Base-by-base conservation (phyloP, 169 alveolate genomes). In the Plasmodium blacklocki region DNA sequence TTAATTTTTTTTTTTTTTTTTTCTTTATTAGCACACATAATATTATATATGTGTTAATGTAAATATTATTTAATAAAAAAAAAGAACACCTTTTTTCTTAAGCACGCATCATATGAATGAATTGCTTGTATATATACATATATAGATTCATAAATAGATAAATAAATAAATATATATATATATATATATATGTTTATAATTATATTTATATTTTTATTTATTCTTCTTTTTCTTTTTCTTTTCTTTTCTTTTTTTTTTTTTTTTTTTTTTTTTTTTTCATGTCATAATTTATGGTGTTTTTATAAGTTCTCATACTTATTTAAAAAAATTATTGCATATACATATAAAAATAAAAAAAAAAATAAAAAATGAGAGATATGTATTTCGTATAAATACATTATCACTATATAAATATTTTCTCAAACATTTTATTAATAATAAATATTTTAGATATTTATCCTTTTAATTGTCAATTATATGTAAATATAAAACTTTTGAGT, bases 401-500 rank as follows among this genome's bases (percentile, higher is more conserved):
- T 39, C 47, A 60, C 45, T 8, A 15, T 5, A 52, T 14, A 74
- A 74, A 11, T 74, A 54, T 74, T 62, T 74, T 59, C 18, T 6
- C 74, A 60, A 32, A 50, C 63, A 74, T 15, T 62, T 49, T 67
- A 67, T 67, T 67, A 67, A 47, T 70, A 6, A 19, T 62, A 71
- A 71, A 19, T 49, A 56, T 15, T 29, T 71, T 50, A 52, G 14
- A 14, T 23, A 6, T 71, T 60, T 64, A 52, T 66, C 47, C 47
- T 39, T 39, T 78, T 78, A 78, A 78, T 71, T 78, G 73, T 64
- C 74, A 78, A 78, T 74, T 59, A 78, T 78, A 73, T 45, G 21
- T 64, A 78, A 66, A 29, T 39, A 39, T 5, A 39, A 39, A 39
- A 39, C 47, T 39, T 0, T 39, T 39, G 47, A 39, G 47, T 5